A percentile compares a stretch with the other conserved stretches of the same genome.
Conservation (phyloP, 345 rosid species). For the Brassica juncea region DNA sequence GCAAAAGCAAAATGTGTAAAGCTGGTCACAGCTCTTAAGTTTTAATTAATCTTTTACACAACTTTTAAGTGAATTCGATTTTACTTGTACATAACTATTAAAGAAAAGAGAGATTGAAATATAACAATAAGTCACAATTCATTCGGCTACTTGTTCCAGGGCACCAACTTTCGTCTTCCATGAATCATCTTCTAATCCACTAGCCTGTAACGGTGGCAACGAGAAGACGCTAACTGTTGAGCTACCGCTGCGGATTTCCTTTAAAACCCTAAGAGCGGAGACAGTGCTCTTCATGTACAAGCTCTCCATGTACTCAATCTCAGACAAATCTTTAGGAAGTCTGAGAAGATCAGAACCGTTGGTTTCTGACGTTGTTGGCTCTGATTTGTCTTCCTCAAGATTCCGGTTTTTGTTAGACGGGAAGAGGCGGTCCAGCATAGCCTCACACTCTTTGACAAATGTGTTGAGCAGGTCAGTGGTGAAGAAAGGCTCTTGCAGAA, state of each 20-base stretch:
- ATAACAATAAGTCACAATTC: constrained; percentile 4
- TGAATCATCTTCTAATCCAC: constrained; percentile 47
- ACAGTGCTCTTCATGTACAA: constrained; percentile 64
- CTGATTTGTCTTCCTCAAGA: constrained; percentile 36
- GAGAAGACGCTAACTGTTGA: constrained; percentile 75
- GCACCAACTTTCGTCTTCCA: constrained; percentile 60
- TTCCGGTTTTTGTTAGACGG: constrained; percentile 37
- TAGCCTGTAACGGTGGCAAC: constrained; percentile 65
- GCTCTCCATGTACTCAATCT: constrained; percentile 61
- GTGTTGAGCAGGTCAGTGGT: constrained; percentile 67
- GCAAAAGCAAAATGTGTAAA: neutral
- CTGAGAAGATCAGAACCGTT: constrained; percentile 34
- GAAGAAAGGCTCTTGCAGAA: constrained; percentile 78
- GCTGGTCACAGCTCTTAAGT: constrained; percentile 14
- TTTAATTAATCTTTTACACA: constrained; percentile 31
- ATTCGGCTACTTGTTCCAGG: constrained; percentile 65
- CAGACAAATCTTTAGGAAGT: constrained; percentile 53
- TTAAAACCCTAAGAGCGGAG: constrained; percentile 64
- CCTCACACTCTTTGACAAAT: constrained; percentile 77
- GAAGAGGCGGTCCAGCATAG: constrained; percentile 56
- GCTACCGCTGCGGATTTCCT: constrained; percentile 79
- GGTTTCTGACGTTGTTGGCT: constrained; percentile 42
- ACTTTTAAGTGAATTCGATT: constrained; percentile 11
- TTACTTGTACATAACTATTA: constrained; percentile 26
- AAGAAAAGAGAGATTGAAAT: neutral